Evolutionary conservation across 2,329 filamentous ascomycete species (phyloP).

Genomic region (Penicillium hesseltinei): DNA sequence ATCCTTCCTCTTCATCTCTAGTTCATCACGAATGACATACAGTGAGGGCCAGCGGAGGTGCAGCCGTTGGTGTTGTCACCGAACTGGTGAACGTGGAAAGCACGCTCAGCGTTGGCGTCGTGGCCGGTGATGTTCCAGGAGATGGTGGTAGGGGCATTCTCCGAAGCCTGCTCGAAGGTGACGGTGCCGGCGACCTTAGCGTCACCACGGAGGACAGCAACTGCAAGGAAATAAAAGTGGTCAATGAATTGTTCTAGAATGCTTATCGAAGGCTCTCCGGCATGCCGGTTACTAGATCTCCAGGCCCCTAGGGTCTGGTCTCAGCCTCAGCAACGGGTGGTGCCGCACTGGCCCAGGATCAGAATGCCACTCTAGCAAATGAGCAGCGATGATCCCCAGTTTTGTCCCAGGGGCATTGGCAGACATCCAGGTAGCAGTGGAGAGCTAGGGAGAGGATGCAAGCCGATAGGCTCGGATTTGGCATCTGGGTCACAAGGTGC

Average conservation of each 20-base stretch:
- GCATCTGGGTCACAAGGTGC: constrained; percentile 37
- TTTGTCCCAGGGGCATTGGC: background rate
- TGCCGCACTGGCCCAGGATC: background rate
- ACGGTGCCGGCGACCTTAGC: constrained; percentile 92
- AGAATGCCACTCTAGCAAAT: constrained; percentile 7
- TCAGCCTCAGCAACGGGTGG: background rate
- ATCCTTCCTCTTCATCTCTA: background rate
- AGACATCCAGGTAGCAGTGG: constrained; percentile 4
- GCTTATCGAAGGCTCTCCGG: constrained; percentile 2
- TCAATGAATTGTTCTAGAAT: constrained; percentile 15
- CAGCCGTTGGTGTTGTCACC: constrained; percentile 99
- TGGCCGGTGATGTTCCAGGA: constrained; percentile 90
- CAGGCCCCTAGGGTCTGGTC: background rate
- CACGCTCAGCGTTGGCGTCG: constrained; percentile 93
- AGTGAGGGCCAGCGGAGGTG: constrained; percentile 97
- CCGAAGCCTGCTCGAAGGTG: constrained; percentile 87
- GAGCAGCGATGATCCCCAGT: background rate
- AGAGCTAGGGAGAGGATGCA: constrained; percentile 3
- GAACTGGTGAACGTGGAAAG: constrained; percentile 98
- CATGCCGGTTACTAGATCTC: background rate
- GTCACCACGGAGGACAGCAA: constrained; percentile 96
- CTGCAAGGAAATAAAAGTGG: constrained; percentile 47
- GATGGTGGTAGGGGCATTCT: constrained; percentile 79
- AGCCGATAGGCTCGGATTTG: constrained; percentile 30
- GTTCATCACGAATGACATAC: constrained; percentile 54